Percentiles rank a stretch among this genome's conserved stretches.
Conservation (phyloP, 768 basidiomycete species). For the Inosperma sp. region DNA sequence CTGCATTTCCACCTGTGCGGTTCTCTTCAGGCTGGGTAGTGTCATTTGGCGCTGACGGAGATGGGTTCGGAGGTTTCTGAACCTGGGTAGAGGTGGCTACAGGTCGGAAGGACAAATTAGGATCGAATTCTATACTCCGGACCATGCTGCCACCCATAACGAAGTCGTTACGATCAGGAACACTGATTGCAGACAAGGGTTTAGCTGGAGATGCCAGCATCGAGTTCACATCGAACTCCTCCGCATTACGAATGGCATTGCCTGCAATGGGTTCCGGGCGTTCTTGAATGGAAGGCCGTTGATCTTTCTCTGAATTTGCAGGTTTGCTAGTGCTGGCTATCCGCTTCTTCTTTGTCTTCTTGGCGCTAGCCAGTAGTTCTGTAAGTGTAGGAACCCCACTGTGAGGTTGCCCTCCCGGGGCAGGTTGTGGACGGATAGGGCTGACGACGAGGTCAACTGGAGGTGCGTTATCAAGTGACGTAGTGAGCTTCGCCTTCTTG, state of each 20-base stretch:
- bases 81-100: conserved; percentile 34
- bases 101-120: conserved; percentile 27
- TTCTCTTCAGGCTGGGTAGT: not conserved
- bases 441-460: not conserved
- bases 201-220: conserved; percentile 31
- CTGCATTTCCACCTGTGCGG: conserved; percentile 18
- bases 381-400: conserved; percentile 34
- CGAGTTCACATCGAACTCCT: conserved; percentile 9
- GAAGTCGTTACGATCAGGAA: conserved; percentile 24
- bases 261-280: too few relatives aligned
- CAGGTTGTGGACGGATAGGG: conserved; percentile 1
- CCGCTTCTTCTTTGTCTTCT: conserved; percentile 17
- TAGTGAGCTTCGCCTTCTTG: conserved; percentile 16
- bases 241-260: conserved; percentile 21
- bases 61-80: conserved; percentile 3
- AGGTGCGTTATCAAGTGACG: too few relatives aligned
- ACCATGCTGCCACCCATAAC: not conserved
- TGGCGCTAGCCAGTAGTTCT: conserved; percentile 43
- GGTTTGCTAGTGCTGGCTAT: not conserved
- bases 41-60: not conserved
- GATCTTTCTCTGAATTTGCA: not conserved
- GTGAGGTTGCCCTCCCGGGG: conserved; percentile 11
- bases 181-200: conserved; percentile 33
- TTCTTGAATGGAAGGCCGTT: too few relatives aligned
- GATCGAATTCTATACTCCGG: conserved; percentile 1